These are phyloP conservation scores for Candida maesae DNA, from an alignment of 805 yeast species.

Conservation along the genomic window DNA sequence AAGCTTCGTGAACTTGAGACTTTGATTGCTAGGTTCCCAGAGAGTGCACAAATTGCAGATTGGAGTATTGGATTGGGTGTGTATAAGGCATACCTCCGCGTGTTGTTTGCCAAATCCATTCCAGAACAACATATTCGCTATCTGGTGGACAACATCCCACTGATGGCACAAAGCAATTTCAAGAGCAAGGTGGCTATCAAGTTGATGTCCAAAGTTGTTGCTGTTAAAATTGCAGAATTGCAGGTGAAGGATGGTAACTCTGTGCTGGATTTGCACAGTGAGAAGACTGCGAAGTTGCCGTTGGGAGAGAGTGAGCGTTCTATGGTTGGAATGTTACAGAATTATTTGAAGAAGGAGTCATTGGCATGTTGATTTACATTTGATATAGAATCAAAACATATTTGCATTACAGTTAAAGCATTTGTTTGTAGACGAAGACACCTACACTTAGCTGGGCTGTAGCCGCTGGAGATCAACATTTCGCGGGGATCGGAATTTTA, in stretches of 20 bases:
- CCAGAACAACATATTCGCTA: constrained; percentile 31
- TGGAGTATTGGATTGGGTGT: constrained; percentile 61
- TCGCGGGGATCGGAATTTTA: too few species aligned
- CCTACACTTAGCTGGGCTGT: too few species aligned
- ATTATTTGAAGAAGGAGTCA: constrained; percentile 10
- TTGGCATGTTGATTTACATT: neutral
- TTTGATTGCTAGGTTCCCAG: constrained; percentile 43
- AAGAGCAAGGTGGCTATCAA: constrained; percentile 46
- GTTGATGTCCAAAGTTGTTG: constrained; percentile 48
- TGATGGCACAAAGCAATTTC: constrained; percentile 34
- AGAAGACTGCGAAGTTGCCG: constrained; percentile 35
- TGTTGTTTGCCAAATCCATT: constrained; percentile 23
- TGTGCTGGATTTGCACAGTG: constrained; percentile 24
- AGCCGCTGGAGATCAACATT: too few species aligned
- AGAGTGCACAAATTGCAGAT: constrained; percentile 36
- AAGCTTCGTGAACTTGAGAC: constrained; percentile 29
- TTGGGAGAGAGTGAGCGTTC: constrained; percentile 35
- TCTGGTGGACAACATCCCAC: constrained; percentile 44
- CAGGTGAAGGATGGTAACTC: constrained; percentile 14
- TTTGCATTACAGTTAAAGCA: too few species aligned
- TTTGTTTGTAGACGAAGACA: too few species aligned
- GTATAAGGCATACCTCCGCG: constrained; percentile 46
- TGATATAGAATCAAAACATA: too few species aligned
- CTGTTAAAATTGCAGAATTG: constrained; percentile 14
- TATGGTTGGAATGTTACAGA: constrained; percentile 11